Conservation (phyloP, 2,329 filamentous ascomycete species). For the Dactylellina sp. region DNA sequence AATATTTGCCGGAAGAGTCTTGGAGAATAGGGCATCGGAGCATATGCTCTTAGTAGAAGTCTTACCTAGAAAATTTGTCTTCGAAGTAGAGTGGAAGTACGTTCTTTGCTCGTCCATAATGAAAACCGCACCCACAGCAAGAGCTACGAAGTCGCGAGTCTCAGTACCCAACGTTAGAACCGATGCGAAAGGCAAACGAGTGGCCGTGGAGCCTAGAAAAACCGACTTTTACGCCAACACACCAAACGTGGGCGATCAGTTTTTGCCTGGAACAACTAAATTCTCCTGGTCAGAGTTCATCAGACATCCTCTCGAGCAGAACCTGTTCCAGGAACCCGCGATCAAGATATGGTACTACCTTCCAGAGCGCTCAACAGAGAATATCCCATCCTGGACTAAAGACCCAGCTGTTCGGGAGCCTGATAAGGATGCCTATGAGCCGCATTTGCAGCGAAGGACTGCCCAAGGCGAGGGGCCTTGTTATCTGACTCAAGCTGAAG, state of each 20-base stretch:
- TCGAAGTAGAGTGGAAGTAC: conserved; percentile 87
- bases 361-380: conserved; percentile 44
- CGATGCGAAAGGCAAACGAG: conserved; percentile 47
- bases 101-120: conserved; percentile 36
- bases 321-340: conserved; percentile 42
- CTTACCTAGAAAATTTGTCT: conserved; percentile 79
- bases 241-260: conserved; percentile 39
- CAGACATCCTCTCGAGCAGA: conserved; percentile 19
- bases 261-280: conserved; percentile 36
- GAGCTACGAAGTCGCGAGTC: conserved; percentile 23
- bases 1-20: conserved; percentile 88
- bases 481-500: conserved; percentile 48
- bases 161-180: conserved; percentile 35
- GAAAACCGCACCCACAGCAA: conserved; percentile 35
- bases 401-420: conserved; percentile 26
- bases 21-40: conserved; percentile 83
- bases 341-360: conserved; percentile 55
- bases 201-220: conserved; percentile 47
- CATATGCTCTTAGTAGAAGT: conserved; percentile 82
- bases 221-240: conserved; percentile 53
- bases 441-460: conserved; percentile 42
- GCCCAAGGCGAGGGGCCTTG: conserved; percentile 37
- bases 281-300: conserved; percentile 43
- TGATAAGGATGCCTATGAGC: conserved; percentile 46
- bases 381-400: conserved; percentile 53